Base-by-base conservation (phyloP, 2,329 filamentous ascomycete species). In the Corniculantispora saksenae region DNA sequence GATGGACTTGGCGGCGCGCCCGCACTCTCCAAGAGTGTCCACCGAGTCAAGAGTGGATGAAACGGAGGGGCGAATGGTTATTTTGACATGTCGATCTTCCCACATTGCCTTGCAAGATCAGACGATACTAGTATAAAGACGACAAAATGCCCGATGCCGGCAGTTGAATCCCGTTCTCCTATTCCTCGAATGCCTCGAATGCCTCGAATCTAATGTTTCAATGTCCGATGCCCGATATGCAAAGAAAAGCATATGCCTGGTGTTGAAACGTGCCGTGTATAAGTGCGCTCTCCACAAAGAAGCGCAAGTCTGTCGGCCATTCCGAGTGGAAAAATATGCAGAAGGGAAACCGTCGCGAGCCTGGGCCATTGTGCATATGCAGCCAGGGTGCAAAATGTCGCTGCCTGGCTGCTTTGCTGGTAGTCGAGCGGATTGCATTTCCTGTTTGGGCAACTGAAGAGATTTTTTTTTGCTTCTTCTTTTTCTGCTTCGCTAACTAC, bases 261-360 rank as follows among this genome's bases (percentile, higher is more conserved):
- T 13, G 8, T 25, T 38, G 19, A 58, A 43, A 23, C 21, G n/a
- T 15, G 15, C 13, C 21, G 2, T 21, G n/a, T 38, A 40, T n/a
- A 50, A 40, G 29, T 29, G 38, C 45, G 5, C n/a, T 40, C 47
- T 15, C 47, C 57, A 51, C 57, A 27, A 15, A 35, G n/a, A 51
- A 40, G 45, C 45, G 57, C 57, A 60, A 60, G 29, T 60, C 25
- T 47, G 23, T 61, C 59, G 59, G 59, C 19, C 35, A 61, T 43
- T 54, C 59, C 48, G 59, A 61, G 19, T 51, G 15, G 43, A 15
- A 8, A 35, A 45, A 32, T 5, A 32, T 32, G 32, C 32, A 32
- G 23, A 27, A 43, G 35, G 48, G 10, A 43, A 45, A 29, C 29
- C 6, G 32, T 9, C 25, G 32, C 45, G 10, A 5, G 48, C 48